These are phyloP conservation scores for Fusarium falciforme DNA, from an alignment of 2,329 filamentous ascomycete species.

Conservation along the genomic window DNA sequence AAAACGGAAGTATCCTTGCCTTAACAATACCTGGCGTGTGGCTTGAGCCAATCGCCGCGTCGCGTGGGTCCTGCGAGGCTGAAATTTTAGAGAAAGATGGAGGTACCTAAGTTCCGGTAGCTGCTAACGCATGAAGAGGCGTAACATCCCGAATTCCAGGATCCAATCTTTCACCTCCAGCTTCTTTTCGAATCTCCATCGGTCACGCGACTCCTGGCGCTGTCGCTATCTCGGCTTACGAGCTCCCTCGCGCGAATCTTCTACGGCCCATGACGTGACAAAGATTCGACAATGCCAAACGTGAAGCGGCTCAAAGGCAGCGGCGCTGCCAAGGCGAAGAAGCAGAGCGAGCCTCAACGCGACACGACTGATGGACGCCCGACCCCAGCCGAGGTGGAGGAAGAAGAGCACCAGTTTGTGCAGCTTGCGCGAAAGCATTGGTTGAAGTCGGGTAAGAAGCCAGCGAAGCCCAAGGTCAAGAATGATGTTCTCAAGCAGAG, in stretches of 20 bases:
- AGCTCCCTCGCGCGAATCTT: slow-evolving; percentile 3
- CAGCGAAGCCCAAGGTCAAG: slow-evolving; percentile 77
- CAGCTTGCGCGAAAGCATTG: slow-evolving; percentile 87
- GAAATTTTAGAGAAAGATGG: slow-evolving; percentile 47
- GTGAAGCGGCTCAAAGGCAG: slow-evolving; percentile 69
- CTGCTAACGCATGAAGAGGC: slow-evolving; percentile 31
- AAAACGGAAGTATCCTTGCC: slow-evolving; percentile 15
- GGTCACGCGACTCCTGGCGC: slow-evolving; percentile 15
- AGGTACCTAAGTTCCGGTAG: not conserved
- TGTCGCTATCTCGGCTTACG: slow-evolving; percentile 18
- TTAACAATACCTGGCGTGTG: slow-evolving; percentile 28
- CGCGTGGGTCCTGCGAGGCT: slow-evolving; percentile 49
- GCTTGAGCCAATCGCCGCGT: slow-evolving; percentile 32
- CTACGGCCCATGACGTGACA: slow-evolving; percentile 39
- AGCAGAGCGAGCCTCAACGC: slow-evolving; percentile 51
- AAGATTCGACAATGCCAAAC: slow-evolving; percentile 61
- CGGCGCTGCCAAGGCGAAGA: slow-evolving; percentile 54
- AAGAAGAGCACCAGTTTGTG: slow-evolving; percentile 78
- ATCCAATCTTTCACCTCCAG: slow-evolving; percentile 25
- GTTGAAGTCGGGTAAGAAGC: slow-evolving; percentile 74
- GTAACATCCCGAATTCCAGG: slow-evolving; percentile 32
- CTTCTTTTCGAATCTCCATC: slow-evolving; percentile 17
- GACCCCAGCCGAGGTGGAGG: slow-evolving; percentile 75
- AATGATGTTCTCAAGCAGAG: slow-evolving; percentile 87
- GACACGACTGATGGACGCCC: slow-evolving; percentile 55